Base-by-base conservation (phyloP, 805 yeast genomes). In the Lipomyces sp. region DNA sequence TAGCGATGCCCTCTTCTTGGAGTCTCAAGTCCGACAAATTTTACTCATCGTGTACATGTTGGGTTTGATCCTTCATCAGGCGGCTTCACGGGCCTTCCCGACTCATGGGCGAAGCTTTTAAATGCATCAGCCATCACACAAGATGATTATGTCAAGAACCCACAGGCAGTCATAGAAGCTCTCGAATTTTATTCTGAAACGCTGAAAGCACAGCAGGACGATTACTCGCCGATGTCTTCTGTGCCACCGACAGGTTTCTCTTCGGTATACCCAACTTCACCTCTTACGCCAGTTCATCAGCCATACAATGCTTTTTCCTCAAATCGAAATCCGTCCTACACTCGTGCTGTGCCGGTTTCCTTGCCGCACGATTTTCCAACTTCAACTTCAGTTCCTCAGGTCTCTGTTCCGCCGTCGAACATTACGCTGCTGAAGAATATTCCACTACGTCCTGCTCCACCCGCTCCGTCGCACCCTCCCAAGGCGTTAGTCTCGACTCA, bases 31-130 rank as follows among this genome's bases (percentile, higher is more conserved):
- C 99, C 99, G 6, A 86, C 91, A 16, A 90, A 91, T 67, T 91
- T 91, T 68, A 88, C 95, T 10, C 98, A 95, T 66, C 86, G 83
- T 63, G 96, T 90, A 28, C 98, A 93, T 63, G 98, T 93, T 8
- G 96, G 95, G 22, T 83, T 86, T 43, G 96, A 91, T 67, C 76
- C 82, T 3, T 79, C 78, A 56, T 79, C 88, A 19, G 96, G 96
- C 11, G 84, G 86, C 39, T 91, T 84, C 66, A 87, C 93, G 0
- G 98, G 97, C 2, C 72, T 93, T 38, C 98, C 98, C 0, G 83
- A 80, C 26, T 95, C 88, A 63, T 93, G 98, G 98, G 88, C 88
- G 56, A 78, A 80, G 55, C 73, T 90, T 32, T 74, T 93, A 46
- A 77, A 83, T 11, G 86, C 93, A 1, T 84, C 89, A 62, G 96